Percentiles rank a stretch among this genome's conserved stretches.
Conservation (phyloP, 805 yeast species). For the Saturnispora kantuleensis region DNA sequence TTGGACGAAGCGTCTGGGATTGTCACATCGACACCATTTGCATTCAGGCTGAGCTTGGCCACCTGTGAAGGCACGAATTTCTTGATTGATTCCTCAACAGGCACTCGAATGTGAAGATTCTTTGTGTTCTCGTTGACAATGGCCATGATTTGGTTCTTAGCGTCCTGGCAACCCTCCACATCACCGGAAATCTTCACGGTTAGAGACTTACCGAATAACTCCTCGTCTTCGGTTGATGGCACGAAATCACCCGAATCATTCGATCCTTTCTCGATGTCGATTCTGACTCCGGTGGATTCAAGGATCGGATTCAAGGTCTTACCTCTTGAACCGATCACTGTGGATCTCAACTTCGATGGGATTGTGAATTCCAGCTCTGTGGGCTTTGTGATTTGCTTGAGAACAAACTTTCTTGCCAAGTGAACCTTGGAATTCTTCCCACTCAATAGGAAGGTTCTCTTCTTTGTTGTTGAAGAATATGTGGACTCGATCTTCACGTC, state of each 20-base stretch:
- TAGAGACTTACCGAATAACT: conserved; percentile 49
- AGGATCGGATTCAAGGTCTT: conserved; percentile 70
- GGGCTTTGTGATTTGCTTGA: conserved; percentile 71
- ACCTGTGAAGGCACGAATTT: conserved; percentile 36
- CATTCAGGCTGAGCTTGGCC: conserved; percentile 12
- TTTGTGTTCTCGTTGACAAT: conserved; percentile 73
- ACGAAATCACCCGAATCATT: conserved; percentile 9
- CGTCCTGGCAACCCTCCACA: conserved; percentile 67
- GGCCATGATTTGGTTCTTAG: conserved; percentile 56
- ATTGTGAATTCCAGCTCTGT: conserved; percentile 48
- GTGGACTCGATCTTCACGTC: conserved; percentile 75
- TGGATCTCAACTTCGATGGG: conserved; percentile 69
- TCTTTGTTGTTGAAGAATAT: conserved; percentile 60
- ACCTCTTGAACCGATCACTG: conserved; percentile 84
- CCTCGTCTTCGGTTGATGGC: conserved; percentile 35
- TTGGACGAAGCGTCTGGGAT: conserved; percentile 27
- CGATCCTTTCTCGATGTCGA: conserved; percentile 47
- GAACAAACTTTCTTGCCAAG: conserved; percentile 64
- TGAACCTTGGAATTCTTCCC: conserved; percentile 62
- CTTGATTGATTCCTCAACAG: conserved; percentile 33
- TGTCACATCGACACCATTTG: conserved; percentile 22
- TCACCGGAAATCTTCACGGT: conserved; percentile 72
- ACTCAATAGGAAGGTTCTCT: conserved; percentile 72
- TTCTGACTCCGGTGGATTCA: conserved; percentile 53
- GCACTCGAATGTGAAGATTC: conserved; percentile 38